These are phyloP conservation scores for Penicillium alfredii DNA, from an alignment of 495 filamentous ascomycete species.

Conservation along the genomic window DNA sequence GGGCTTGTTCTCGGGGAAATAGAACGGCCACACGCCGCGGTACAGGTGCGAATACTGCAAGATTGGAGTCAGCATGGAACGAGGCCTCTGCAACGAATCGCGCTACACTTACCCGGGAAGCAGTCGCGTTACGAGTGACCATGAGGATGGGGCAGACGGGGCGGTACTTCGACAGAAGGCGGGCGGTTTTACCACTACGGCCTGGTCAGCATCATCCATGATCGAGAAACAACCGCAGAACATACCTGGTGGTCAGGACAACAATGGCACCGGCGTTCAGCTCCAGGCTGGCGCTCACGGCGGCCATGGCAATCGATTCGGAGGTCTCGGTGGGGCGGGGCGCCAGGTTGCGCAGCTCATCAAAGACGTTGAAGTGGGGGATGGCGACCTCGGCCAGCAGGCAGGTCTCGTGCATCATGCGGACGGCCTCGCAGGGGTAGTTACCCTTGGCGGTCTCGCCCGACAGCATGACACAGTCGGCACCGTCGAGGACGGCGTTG, in stretches of 20 bases:
- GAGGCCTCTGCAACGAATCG: neutral
- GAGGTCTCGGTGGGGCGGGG: slow-evolving; percentile 75
- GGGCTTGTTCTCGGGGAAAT: slow-evolving; percentile 86
- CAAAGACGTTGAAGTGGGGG: slow-evolving; percentile 92
- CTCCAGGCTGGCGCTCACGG: slow-evolving; percentile 88
- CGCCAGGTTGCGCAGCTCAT: slow-evolving; percentile 81
- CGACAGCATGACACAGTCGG: slow-evolving; percentile 99
- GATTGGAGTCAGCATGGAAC: slow-evolving; percentile 11
- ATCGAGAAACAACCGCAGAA: slow-evolving; percentile 2
- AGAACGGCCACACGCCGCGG: slow-evolving; percentile 95
- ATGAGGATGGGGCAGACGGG: slow-evolving; percentile 98
- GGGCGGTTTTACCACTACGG: slow-evolving; percentile 77
- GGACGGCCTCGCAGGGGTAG: slow-evolving; percentile 88
- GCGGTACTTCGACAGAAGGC: slow-evolving; percentile 94
- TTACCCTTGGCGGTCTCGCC: slow-evolving; percentile 97
- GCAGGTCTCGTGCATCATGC: slow-evolving; percentile 97
- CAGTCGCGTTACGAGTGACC: slow-evolving; percentile 81
- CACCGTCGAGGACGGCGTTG: slow-evolving; percentile 94
- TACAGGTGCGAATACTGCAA: slow-evolving; percentile 81
- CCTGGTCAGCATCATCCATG: slow-evolving; percentile 19
- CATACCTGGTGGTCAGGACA: slow-evolving; percentile 81
- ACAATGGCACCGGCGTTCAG: slow-evolving; percentile 94
- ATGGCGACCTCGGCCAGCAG: slow-evolving; percentile 93
- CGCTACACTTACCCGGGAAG: slow-evolving; percentile 56
- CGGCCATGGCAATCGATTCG: slow-evolving; percentile 93